phyloP scores from a whole-genome alignment of 2,329 filamentous ascomycete species.

The Fusarium sp. region DNA sequence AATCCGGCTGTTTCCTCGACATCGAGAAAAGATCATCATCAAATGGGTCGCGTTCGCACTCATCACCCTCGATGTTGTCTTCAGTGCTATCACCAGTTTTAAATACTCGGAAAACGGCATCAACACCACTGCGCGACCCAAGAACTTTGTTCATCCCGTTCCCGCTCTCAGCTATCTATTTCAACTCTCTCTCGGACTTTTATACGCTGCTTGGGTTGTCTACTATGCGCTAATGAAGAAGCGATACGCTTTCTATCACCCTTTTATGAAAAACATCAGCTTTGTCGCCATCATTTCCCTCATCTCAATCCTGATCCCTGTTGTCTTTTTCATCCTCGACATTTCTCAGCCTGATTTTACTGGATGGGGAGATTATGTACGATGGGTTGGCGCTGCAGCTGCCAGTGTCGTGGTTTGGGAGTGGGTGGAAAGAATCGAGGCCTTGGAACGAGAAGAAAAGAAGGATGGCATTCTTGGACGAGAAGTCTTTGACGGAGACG shows the following conservation, averaged over 20 bases:
- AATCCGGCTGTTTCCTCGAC: constrained; percentile 93
- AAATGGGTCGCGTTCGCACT: constrained; percentile 98
- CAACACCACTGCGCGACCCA: constrained; percentile 69
- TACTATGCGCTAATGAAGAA: constrained; percentile 95
- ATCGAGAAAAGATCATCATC: constrained; percentile 97
- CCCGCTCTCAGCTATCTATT: constrained; percentile 93
- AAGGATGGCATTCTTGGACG: constrained; percentile 92
- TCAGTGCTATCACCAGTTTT: constrained; percentile 93
- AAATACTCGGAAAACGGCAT: constrained; percentile 63
- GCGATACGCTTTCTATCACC: constrained; percentile 89
- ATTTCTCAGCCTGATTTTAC: constrained; percentile 87
- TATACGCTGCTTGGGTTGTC: constrained; percentile 94
- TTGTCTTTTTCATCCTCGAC: constrained; percentile 93
- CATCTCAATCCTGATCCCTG: constrained; percentile 84
- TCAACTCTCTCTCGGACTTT: constrained; percentile 83
- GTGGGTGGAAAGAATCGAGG: constrained; percentile 96
- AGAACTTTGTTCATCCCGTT: constrained; percentile 87
- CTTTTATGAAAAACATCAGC: constrained; percentile 88
- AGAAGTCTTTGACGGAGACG: constrained; percentile 93
- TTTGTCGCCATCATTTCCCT: constrained; percentile 83
- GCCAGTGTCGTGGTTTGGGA: constrained; percentile 98
- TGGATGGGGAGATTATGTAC: constrained; percentile 93
- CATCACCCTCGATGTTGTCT: constrained; percentile 89
- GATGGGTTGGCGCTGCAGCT: constrained; percentile 95
- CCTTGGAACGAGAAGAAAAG: constrained; percentile 89